phyloP scores from a whole-genome alignment of 139 green algal genomes.

The Zygnema circumcarinatum region DNA sequence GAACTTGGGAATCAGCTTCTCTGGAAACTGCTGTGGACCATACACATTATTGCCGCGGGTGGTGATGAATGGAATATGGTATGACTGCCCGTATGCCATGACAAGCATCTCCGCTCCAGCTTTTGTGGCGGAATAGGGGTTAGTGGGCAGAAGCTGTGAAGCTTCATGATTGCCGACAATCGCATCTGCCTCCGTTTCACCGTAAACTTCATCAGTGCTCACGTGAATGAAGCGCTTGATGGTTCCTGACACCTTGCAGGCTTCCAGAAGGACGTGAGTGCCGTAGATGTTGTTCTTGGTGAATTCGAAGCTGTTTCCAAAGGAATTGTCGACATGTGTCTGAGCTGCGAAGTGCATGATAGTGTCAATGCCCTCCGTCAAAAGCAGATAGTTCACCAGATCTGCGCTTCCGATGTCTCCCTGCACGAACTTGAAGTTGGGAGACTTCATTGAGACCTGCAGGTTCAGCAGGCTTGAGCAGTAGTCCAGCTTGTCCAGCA shows the following conservation, averaged over 20 bases:
- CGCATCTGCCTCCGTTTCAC: conserved; percentile 58
- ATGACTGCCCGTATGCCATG: conserved; percentile 84
- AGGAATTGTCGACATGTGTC: conserved; percentile 98
- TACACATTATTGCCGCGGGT: conserved; percentile 99
- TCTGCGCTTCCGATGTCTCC: conserved; percentile 92
- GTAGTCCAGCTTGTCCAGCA: conserved; percentile 97
- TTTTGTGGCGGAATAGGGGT: conserved; percentile 98
- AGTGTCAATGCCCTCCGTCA: conserved; percentile 90
- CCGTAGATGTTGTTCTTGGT: conserved; percentile 95
- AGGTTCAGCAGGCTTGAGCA: conserved; percentile 90
- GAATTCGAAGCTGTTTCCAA: conserved; percentile 85
- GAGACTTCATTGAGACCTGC: conserved; percentile 50
- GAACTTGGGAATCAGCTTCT: conserved; percentile 73
- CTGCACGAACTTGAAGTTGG: conserved; percentile 96
- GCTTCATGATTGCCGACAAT: conserved; percentile 71
- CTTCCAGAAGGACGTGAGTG: conserved; percentile 95
- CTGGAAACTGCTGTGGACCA: conserved; percentile 89
- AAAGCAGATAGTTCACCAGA: conserved; percentile 85
- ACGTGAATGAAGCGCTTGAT: conserved; percentile 94
- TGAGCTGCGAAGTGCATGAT: conserved; percentile 98
- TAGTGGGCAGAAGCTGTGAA: conserved; percentile 90
- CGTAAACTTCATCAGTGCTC: conserved; percentile 73
- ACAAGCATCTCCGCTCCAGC: conserved; percentile 96
- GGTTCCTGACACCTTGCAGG: conserved; percentile 72
- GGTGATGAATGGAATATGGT: conserved; percentile 81